Percentiles rank a stretch among this genome's conserved stretches.
Evolutionary conservation across 768 basidiomycete genomes (phyloP).

Genomic region (Ramaria sp.): DNA sequence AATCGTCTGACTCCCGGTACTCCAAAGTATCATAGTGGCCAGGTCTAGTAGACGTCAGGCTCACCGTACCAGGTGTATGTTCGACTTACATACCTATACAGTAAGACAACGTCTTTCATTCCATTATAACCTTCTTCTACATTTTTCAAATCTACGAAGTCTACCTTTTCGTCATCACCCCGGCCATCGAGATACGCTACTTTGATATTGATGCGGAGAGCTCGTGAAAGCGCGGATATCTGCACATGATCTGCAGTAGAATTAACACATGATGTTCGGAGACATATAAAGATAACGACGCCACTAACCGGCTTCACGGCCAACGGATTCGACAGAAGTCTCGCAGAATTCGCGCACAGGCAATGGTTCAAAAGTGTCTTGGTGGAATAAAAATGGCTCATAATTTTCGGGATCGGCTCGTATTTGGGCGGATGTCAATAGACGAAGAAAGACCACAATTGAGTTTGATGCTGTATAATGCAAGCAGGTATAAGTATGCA

Average conservation of each 20-base stretch:
- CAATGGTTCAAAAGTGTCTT: conserved; percentile 52
- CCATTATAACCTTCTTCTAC: conserved; percentile 27
- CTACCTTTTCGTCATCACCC: conserved; percentile 35
- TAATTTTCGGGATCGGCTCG: conserved; percentile 51
- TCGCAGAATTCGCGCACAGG: conserved; percentile 60
- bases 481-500: background rate
- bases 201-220: conserved; percentile 53
- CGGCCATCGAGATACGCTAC: conserved; percentile 78
- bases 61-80: background rate
- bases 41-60: conserved; percentile 38
- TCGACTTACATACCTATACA: conserved; percentile 54
- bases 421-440: conserved; percentile 78
- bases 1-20: conserved; percentile 2
- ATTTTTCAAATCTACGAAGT: conserved; percentile 57
- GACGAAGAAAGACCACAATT: conserved; percentile 70
- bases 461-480: conserved; percentile 46
- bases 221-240: conserved; percentile 64
- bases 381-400: conserved; percentile 65
- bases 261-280: background rate
- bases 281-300: background rate
- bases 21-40: conserved; percentile 80
- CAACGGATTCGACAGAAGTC: conserved; percentile 63
- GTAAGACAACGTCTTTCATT: conserved; percentile 46
- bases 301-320: conserved; percentile 61
- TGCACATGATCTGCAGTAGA: conserved; percentile 59